Evolutionary conservation across 192 early-diverging fungal species (phyloP), one percentile per base, ranked within the genome.

Genomic region (Gamsiella multidivaricata): DNA sequence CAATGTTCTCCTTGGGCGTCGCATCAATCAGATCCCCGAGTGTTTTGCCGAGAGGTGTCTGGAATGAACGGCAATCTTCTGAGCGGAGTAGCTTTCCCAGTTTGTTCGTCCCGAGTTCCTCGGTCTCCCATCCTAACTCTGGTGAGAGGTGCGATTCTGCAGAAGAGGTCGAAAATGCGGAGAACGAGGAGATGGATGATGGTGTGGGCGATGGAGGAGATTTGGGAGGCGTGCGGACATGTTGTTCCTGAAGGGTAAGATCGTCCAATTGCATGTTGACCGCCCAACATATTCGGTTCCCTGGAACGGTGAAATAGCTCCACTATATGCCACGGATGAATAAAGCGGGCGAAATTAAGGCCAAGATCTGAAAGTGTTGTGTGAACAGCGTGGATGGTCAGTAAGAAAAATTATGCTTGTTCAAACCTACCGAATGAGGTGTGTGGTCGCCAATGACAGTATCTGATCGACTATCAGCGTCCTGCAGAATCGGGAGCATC

Each of bases 181-280:
- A 66, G 18, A 62, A 36, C 3, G 25, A 52, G 14, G 63, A 54
- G 32, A 1, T 32, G 8, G 46, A n/a, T 18, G 64, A 66, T 10
- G 64, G 64, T 7, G 53, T 56, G 3, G 64, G 64, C 3, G 64
- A 66, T 1, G 53, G 54, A 12, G 64, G 52, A 0, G 49, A 36
- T 15, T 29, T 23, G 32, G 49, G 36, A 17, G 47, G 12, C n/a
- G 42, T 18, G 17, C 43, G 64, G 20, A 34, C n/a, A 32, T 41
- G 64, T 33, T 34, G 64, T 56, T 66, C 64, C 32, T 18, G 64
- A 50, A 66, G 54, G 15, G 42, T 47, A 20, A 23, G n/a, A 5
- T 66, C 64, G 32, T 56, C 53, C 28, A 66, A 20, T 22, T 66
- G 52, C n/a, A 56, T 33, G 31, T 66, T 66, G 28, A 56, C 64